Percentiles rank a stretch among this genome's conserved stretches.
Evolutionary conservation across 1,284 basidiomycete genomes (phyloP).

Genomic region (Neolentinus lepideus): DNA sequence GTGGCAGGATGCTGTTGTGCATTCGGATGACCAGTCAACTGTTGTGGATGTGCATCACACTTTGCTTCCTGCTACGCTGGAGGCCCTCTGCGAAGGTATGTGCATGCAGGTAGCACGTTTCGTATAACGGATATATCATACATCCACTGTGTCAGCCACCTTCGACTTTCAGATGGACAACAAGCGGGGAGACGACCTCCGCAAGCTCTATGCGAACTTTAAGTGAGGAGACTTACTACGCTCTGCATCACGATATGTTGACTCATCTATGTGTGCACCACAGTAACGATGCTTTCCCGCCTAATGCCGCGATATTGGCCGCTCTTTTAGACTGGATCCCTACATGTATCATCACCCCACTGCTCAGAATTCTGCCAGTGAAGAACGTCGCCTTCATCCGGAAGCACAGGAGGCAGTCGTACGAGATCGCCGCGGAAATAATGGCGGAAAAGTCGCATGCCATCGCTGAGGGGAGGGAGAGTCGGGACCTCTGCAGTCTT

Average conservation of each 20-base stretch:
- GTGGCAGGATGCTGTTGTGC: slow-evolving; percentile 7
- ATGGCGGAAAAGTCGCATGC: neutral
- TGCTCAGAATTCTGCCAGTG: neutral
- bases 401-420: neutral
- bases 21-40: slow-evolving; percentile 11
- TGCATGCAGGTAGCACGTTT: neutral
- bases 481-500: neutral
- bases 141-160: neutral
- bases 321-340: neutral
- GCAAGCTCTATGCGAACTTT: neutral
- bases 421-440: neutral
- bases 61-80: neutral
- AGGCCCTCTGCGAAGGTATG: neutral
- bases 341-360: neutral
- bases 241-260: neutral
- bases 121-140: neutral
- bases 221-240: neutral
- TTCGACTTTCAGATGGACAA: neutral
- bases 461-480: neutral
- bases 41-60: neutral
- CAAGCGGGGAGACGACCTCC: neutral
- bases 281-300: neutral
- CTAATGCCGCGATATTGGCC: neutral
- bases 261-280: neutral
- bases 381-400: neutral